phyloP scores from a whole-genome alignment of 2,329 filamentous ascomycete genomes.

The Zasmidium cellare region DNA sequence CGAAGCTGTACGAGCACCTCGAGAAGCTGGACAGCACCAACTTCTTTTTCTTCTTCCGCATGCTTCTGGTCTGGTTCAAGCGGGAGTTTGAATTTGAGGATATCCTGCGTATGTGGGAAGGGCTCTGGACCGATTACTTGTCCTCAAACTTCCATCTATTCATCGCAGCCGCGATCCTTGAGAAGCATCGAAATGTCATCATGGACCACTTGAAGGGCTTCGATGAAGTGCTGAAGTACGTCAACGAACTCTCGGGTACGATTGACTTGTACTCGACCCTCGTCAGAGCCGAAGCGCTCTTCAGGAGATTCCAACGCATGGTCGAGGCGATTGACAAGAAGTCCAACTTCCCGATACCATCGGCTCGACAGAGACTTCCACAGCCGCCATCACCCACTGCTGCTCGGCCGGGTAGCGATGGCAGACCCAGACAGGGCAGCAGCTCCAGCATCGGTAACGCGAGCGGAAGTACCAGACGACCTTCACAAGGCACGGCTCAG shows the following conservation, averaged over 20 bases:
- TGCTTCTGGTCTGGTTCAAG: conserved; percentile 99
- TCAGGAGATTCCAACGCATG: conserved; percentile 80
- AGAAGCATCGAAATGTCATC: conserved; percentile 94
- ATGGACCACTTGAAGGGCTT: conserved; percentile 93
- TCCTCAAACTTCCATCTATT: conserved; percentile 93
- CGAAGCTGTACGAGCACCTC: conserved; percentile 86
- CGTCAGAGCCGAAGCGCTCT: conserved; percentile 83
- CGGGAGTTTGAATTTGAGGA: conserved; percentile 91
- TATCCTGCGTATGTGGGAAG: conserved; percentile 85
- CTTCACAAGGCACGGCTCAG: conserved; percentile 15
- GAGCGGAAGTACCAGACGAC: background rate
- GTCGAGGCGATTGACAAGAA: conserved; percentile 94
- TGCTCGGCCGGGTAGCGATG: conserved; percentile 22
- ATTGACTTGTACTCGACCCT: conserved; percentile 89
- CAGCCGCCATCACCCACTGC: conserved; percentile 24
- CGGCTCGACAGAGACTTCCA: conserved; percentile 51
- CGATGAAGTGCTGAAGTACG: conserved; percentile 96
- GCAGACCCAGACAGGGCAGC: conserved; percentile 16
- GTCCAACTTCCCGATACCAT: conserved; percentile 69
- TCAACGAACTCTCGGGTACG: conserved; percentile 91
- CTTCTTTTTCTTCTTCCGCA: conserved; percentile 99
- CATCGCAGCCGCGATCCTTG: conserved; percentile 86
- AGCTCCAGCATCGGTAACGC: conserved; percentile 1
- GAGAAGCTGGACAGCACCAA: conserved; percentile 92
- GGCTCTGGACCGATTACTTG: conserved; percentile 88